These are phyloP conservation scores for Diplodia intermedia DNA, from an alignment of 2,329 filamentous ascomycete genomes.

Conservation along the genomic window DNA sequence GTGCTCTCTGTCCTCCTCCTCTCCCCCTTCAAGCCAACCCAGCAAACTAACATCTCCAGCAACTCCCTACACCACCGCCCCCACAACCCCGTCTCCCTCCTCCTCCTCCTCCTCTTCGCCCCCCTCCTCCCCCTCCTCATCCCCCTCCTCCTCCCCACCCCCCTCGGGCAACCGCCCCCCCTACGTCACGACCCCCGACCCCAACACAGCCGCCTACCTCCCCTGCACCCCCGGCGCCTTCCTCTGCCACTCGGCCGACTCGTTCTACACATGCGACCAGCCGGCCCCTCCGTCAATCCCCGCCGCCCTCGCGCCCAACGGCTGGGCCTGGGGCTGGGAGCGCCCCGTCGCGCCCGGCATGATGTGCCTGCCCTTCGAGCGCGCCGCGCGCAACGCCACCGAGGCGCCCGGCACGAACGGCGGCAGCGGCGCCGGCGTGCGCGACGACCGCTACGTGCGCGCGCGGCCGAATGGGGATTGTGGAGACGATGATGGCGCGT, in stretches of 20 bases:
- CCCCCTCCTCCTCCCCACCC: conserved; percentile 32
- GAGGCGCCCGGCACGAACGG: not conserved
- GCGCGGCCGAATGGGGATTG: conserved; percentile 42
- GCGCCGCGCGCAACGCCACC: conserved; percentile 6
- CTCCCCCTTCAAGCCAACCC: not conserved
- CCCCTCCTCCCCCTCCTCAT: conserved; percentile 16
- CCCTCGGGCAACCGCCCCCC: conserved; percentile 32
- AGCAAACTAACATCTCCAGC: not conserved
- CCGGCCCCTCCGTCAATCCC: conserved; percentile 3
- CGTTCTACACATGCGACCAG: conserved; percentile 48
- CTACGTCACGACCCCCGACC: conserved; percentile 39
- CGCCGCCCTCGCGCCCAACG: conserved; percentile 14
- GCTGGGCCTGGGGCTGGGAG: conserved; percentile 43
- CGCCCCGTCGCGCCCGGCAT: conserved; percentile 47
- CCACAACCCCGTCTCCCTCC: not conserved
- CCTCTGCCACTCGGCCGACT: conserved; percentile 46
- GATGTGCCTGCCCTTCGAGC: conserved; percentile 43
- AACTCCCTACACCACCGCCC: not conserved
- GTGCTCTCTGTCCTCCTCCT: not conserved
- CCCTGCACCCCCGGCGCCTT: conserved; percentile 51
- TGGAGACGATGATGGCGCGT: conserved; percentile 23
- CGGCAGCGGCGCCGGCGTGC: conserved; percentile 35
- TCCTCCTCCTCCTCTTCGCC: not conserved
- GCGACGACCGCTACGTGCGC: conserved; percentile 44
- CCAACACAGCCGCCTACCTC: conserved; percentile 39